phyloP scores from a whole-genome alignment of 2,329 filamentous ascomycete genomes.

The Microdochium bolleyi region DNA sequence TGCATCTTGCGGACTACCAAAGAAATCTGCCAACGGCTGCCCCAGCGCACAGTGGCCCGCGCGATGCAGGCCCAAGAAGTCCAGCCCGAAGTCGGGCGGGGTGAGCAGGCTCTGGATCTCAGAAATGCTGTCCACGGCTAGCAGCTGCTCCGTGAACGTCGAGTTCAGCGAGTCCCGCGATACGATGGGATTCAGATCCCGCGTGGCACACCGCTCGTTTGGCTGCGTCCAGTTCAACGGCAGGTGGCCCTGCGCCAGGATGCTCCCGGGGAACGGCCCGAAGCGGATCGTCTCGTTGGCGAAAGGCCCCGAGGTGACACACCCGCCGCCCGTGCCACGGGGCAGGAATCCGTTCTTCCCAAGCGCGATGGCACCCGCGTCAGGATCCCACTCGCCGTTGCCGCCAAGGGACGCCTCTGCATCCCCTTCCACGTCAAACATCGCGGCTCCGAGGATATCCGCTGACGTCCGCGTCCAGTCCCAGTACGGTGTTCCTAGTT shows the following conservation, averaged over 20 bases:
- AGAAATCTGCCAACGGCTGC: not conserved
- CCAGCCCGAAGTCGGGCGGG: not conserved
- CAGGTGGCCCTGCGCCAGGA: not conserved
- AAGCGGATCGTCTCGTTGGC: conserved; percentile 18
- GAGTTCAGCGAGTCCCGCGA: not conserved
- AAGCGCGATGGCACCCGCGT: not conserved
- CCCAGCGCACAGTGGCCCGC: not conserved
- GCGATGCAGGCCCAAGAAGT: not conserved
- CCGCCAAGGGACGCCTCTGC: not conserved
- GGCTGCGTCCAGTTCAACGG: not conserved
- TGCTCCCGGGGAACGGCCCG: conserved; percentile 11
- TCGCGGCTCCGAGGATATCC: not conserved
- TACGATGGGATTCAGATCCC: not conserved
- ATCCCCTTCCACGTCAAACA: not conserved
- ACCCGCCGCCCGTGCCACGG: conserved; percentile 46
- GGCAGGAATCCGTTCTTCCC: conserved; percentile 15
- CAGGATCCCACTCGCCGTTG: not conserved
- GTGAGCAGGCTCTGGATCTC: not conserved
- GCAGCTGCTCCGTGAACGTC: not conserved
- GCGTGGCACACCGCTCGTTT: not conserved
- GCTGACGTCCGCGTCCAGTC: not conserved
- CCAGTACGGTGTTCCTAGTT: not conserved
- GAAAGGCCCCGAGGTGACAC: conserved; percentile 34
- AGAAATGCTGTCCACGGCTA: not conserved
- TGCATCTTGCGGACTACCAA: not conserved